Evolutionary conservation across 2,329 filamentous ascomycete genomes (phyloP).

Genomic region (Amesomyces nigricolor): DNA sequence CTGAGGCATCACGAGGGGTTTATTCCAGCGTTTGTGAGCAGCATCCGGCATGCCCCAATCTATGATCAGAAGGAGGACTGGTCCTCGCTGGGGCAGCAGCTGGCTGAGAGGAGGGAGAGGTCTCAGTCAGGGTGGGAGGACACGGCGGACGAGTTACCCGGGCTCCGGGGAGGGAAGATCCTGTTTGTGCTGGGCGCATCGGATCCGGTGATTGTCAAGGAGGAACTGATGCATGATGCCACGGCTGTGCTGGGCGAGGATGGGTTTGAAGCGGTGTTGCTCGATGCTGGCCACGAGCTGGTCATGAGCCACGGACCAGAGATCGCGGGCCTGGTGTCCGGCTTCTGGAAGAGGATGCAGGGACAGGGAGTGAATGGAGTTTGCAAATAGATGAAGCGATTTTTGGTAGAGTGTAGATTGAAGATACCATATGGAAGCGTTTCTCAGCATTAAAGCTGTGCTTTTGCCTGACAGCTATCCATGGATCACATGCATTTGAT

Average conservation of each 20-base stretch:
- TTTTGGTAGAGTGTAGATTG: background rate
- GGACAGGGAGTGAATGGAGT: background rate
- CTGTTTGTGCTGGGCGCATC: constrained; percentile 59
- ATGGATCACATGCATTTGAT: background rate
- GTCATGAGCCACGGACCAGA: constrained; percentile 56
- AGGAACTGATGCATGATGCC: constrained; percentile 60
- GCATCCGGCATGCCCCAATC: constrained; percentile 64
- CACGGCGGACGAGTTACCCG: constrained; percentile 30
- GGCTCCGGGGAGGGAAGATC: constrained; percentile 45
- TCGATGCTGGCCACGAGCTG: constrained; percentile 65
- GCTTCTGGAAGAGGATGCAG: constrained; percentile 29
- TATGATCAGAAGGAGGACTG: constrained; percentile 59
- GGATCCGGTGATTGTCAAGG: constrained; percentile 61
- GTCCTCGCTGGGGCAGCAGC: constrained; percentile 47
- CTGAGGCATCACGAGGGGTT: constrained; percentile 61
- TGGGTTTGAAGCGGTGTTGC: constrained; percentile 47
- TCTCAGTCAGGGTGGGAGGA: constrained; percentile 22
- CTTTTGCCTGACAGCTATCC: too few relatives aligned
- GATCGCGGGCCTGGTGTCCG: constrained; percentile 43
- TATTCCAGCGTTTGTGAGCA: constrained; percentile 63
- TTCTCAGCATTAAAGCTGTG: too few relatives aligned
- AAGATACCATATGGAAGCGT: constrained; percentile 9
- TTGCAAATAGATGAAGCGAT: background rate
- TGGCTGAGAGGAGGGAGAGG: constrained; percentile 38
- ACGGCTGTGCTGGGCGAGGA: constrained; percentile 51